Evolutionary conservation across 345 rosid genomes (phyloP), one percentile per base, ranked within the genome.

Genomic region (Gossypium sturtianum): DNA sequence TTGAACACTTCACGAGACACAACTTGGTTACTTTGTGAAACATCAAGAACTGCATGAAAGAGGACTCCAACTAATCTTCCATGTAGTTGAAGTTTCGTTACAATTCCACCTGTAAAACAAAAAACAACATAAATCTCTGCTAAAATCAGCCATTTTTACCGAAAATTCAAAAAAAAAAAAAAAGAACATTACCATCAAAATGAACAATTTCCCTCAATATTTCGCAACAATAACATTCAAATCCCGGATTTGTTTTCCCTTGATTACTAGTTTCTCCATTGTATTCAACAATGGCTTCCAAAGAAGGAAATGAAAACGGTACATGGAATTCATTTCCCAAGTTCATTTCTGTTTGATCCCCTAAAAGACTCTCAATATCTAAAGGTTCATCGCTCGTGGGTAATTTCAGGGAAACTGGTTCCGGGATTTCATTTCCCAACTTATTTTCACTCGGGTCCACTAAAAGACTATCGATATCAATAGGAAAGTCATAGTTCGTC

Each of bases 171-270:
- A 34, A 34, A 34, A 4, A 29, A 29, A 4, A 34, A 4, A 1
- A 34, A 5, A 34, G 41, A 34, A 34, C 41, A 34, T 34, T 34
- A 66, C 70, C 70, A 17, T 45, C 13, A 4, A 12, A 8, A 49
- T 68, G 72, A 49, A 16, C 7, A 49, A 68, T 68, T 68, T 68
- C 58, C 27, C 72, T 49, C 72, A 68, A 25, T 0, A 68, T 25
- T 48, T 68, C 43, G 8, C 72, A 68, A 68, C 15, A 15, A 48
- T 4, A 27, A 49, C 72, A 68, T 23, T 12, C 72, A 16, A 25
- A 15, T 16, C 34, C 57, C 43, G 16, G 16, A 1, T 49, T 4
- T 25, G 15, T 25, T 12, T 17, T 10, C 9, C 12, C 16, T 25
- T 27, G 43, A 23, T 25, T 25, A 25, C 57, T 3, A 9, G 7